phyloP scores from a whole-genome alignment of 371 early-diverging fungal species.

The Apophysomyces elegans region DNA sequence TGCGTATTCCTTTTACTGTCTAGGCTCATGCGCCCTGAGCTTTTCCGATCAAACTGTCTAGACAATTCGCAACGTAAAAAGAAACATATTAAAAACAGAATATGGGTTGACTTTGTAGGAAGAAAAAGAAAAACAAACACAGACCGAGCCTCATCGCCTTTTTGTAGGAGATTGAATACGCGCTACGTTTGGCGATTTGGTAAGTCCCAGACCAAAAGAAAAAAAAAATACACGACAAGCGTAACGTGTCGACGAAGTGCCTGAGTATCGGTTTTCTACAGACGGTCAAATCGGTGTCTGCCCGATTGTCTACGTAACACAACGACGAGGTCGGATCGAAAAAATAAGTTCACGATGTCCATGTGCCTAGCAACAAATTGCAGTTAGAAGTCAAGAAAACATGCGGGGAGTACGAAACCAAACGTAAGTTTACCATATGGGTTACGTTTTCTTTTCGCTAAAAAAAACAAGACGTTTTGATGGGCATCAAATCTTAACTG shows the following conservation, averaged over 20 bases:
- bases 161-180: neutral
- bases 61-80: neutral
- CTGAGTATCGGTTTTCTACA: neutral
- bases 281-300: neutral
- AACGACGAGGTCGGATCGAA: neutral
- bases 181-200: neutral
- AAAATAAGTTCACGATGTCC: neutral
- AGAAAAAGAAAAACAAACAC: neutral
- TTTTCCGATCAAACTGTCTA: too few species aligned
- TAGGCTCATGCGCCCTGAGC: too few species aligned
- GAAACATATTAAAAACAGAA: neutral
- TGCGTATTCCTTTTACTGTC: too few species aligned
- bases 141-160: neutral
- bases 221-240: neutral
- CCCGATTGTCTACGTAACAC: constrained; percentile 1
- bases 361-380: neutral
- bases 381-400: neutral
- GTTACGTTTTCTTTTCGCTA: too few species aligned
- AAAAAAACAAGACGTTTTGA: too few species aligned
- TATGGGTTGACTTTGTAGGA: neutral
- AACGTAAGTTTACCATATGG: too few species aligned
- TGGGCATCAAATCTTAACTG: neutral
- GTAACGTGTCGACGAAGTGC: too few species aligned
- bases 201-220: neutral
- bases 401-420: too few species aligned